A percentile compares a stretch with the other conserved stretches of the same genome.
These are phyloP conservation scores for Solanum verrucosum DNA, from an alignment of 257 asterid genomes.

Conservation along the genomic window DNA sequence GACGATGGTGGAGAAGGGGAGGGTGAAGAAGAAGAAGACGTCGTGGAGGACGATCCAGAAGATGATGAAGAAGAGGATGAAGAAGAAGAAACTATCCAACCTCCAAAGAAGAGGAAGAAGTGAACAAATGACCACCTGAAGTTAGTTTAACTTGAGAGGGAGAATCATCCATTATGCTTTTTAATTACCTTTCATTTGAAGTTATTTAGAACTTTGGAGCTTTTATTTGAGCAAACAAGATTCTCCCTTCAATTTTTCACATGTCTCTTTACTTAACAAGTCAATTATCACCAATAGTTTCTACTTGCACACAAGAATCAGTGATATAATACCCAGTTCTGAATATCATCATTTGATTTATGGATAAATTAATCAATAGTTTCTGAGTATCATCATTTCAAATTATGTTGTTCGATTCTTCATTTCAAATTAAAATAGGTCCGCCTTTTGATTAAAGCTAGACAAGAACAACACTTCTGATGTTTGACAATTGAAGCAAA, in stretches of 20 bases:
- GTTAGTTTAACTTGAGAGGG: background rate
- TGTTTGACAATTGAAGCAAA: background rate
- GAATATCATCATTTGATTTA: background rate
- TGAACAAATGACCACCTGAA: conserved; percentile 11
- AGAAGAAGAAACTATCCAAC: conserved; percentile 64
- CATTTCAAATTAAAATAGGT: background rate
- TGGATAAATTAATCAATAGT: background rate
- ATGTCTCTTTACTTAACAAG: background rate
- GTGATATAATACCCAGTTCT: background rate
- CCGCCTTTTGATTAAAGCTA: background rate
- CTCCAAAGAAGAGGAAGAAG: conserved; percentile 83
- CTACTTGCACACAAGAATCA: background rate
- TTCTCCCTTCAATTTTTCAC: background rate
- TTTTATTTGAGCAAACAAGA: background rate
- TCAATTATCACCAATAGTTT: background rate
- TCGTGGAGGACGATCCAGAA: conserved; percentile 24
- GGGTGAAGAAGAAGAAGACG: conserved; percentile 5
- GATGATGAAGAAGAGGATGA: conserved; percentile 38
- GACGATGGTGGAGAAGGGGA: conserved; percentile 14
- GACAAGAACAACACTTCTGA: background rate
- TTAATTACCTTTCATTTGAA: conserved; percentile 6
- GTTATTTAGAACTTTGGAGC: background rate
- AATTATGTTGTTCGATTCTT: background rate
- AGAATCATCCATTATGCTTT: background rate
- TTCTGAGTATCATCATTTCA: background rate